Percentiles rank a stretch among this genome's conserved stretches.
Evolutionary conservation across 2,329 filamentous ascomycete species (phyloP).

Genomic region (Cyclaneusma minus): DNA sequence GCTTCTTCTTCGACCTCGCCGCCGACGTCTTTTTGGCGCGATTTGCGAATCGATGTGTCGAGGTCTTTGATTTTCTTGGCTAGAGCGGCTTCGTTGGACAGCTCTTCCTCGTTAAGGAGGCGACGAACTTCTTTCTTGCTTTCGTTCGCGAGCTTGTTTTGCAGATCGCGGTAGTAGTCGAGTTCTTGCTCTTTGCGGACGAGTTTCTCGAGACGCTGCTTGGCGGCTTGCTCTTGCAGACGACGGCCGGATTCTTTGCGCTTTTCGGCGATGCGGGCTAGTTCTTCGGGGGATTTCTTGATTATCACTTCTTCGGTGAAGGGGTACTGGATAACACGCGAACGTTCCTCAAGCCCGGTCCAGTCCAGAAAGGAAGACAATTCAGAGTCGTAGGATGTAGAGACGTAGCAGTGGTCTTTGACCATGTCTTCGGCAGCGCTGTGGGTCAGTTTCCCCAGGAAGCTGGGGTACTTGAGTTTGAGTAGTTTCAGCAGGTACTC

Average conservation of each 20-base stretch:
- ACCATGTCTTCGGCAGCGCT: constrained; percentile 82
- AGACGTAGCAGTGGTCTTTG: constrained; percentile 79
- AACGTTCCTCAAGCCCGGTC: constrained; percentile 79
- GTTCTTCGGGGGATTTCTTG: constrained; percentile 88
- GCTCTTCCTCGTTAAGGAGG: constrained; percentile 74
- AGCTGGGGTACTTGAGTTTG: constrained; percentile 78
- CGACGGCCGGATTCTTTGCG: constrained; percentile 87
- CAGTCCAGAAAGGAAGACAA: constrained; percentile 68
- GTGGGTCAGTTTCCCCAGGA: constrained; percentile 71
- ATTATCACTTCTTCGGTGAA: constrained; percentile 81
- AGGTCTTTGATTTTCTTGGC: constrained; percentile 78
- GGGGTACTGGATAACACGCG: constrained; percentile 82
- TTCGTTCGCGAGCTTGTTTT: constrained; percentile 52
- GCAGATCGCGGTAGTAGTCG: constrained; percentile 81
- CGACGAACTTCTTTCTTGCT: constrained; percentile 86
- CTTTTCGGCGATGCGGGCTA: constrained; percentile 78
- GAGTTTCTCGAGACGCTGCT: constrained; percentile 89
- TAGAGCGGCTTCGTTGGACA: constrained; percentile 79
- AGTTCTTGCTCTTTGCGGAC: constrained; percentile 92
- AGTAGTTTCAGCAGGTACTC: constrained; percentile 88
- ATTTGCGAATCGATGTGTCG: constrained; percentile 77
- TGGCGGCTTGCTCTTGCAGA: constrained; percentile 88
- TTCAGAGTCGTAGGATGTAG: constrained; percentile 68
- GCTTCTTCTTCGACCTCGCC: constrained; percentile 65
- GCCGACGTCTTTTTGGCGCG: constrained; percentile 85